Base-by-base conservation (phyloP, 768 basidiomycete genomes). In the Porpolomopsis calyptriformis region DNA sequence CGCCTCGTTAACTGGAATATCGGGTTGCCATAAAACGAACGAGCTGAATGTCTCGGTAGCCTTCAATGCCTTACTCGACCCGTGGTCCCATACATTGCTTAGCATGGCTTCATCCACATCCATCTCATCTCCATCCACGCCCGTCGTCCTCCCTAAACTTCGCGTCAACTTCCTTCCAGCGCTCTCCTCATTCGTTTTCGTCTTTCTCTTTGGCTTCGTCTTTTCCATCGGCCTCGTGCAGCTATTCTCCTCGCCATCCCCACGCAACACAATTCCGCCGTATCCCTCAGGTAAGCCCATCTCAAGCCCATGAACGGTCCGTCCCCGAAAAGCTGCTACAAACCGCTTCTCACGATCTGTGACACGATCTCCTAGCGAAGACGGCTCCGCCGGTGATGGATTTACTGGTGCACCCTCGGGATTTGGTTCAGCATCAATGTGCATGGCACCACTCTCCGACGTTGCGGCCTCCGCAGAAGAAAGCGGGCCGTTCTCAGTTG, bases 11-110 rank as follows among this genome's bases (percentile, higher is more conserved):
- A 84, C 76, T 0, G 77, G 74, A 18, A 74, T 71, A 60, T 90
- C 88, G 3, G 81, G 73, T 48, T 78, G 69, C 87, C 87, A 90
- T 19, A 90, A 57, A n/a, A 75, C 73, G 52, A 90, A 76, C 1
- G 76, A 77, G 2, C 72, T 66, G 55, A 90, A 90, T 39, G 67
- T 69, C 0, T 74, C 71, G 2, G 65, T 62, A 3, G 81, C 73
- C 5, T 64, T 54, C 46, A 85, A 60, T 9, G 52, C 60, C 37
- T 67, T 67, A 18, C 56, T 57, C 0, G 56, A 53, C 12, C 41
- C 49, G 8, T 33, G 19, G 18, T 45, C 46, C 26, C 42, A 47
- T 18, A 20, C 29, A 14, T 31, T 14, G 14, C 29, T 31, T 14
- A 31, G 7, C 29, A 7, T 31, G 7, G 29, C 29, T 31, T 31